phyloP scores from a whole-genome alignment of 2,329 filamentous ascomycete genomes.

The Nemania sp. region DNA sequence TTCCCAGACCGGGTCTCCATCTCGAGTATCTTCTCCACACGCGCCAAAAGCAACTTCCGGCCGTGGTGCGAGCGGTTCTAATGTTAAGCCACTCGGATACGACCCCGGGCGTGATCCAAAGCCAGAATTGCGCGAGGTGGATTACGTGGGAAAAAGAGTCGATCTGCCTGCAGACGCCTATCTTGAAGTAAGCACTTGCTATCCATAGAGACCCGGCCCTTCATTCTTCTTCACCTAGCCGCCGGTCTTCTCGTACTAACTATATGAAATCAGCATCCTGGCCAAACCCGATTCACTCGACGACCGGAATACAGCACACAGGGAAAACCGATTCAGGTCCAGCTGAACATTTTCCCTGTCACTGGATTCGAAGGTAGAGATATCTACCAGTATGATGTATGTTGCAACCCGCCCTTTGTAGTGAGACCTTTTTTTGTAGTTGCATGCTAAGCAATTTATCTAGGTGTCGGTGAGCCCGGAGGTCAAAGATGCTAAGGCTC shows the following conservation, averaged over 20 bases:
- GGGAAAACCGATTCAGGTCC: slow-evolving; percentile 57
- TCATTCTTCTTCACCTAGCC: not conserved
- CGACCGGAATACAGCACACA: slow-evolving; percentile 60
- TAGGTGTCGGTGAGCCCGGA: slow-evolving; percentile 69
- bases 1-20: slow-evolving; percentile 5
- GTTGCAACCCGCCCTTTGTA: too few species aligned
- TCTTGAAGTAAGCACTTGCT: slow-evolving; percentile 40
- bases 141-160: slow-evolving; percentile 50
- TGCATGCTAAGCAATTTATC: too few species aligned
- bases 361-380: slow-evolving; percentile 58
- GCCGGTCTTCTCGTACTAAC: not conserved
- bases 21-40: not conserved
- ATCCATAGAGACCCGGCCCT: not conserved
- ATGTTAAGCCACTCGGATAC: slow-evolving; percentile 12
- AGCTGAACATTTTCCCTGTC: slow-evolving; percentile 78
- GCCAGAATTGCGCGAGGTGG: slow-evolving; percentile 35
- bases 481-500: slow-evolving; percentile 47
- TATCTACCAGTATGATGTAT: slow-evolving; percentile 84
- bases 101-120: slow-evolving; percentile 29
- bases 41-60: not conserved
- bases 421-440: too few species aligned
- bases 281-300: slow-evolving; percentile 41
- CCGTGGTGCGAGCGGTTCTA: not conserved
- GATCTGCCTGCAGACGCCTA: slow-evolving; percentile 64
- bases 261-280: slow-evolving; percentile 27